Evolutionary conservation across 805 yeast genomes (phyloP), one percentile per base, ranked within the genome.

Genomic region (Huiozyma sinensis): DNA sequence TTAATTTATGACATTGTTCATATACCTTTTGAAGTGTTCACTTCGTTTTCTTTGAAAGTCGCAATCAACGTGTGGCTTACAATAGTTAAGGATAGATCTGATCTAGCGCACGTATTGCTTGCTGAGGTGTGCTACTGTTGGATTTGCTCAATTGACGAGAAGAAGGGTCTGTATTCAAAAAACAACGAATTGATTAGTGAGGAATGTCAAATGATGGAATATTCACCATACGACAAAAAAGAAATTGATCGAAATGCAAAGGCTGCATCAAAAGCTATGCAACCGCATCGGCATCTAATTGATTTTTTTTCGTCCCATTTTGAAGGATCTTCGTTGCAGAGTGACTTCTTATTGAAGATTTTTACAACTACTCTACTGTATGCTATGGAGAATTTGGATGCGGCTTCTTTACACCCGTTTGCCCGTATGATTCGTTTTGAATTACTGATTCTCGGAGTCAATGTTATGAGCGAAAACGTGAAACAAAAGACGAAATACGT

Each of bases 1-100:
- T 47, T 65, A 33, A 58, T 65, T 10, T 61, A 57, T 36, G 66
- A 74, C 45, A 58, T 83, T 42, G 84, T 81, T 2, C 72, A 70
- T 24, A 68, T 88, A 12, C 95, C 97, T 1, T 86, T 90, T 64
- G 61, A 68, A 12, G 61, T 72, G 1, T 83, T 88, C 56, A 76
- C 79, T 9, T 69, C 81, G 0, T 65, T 67, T 12, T 65, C 78
- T 4, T 74, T 88, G 60, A 75, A 74, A 44, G 69, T 77, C 7
- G 85, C 89, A 0, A 76, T 81, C 11, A 73, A 78, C n/a, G 71
- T 81, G 30, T 90, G 97, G 97, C 68, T 83, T 37, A 77, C 86
- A 39, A 72, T 85, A 13, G 76, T 83, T 65, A 78, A 80, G 45
- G 86, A 82, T 50, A 71, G 77, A 40, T 76, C 81, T 0, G 70